These are phyloP conservation scores for Boletus pseudopeckii DNA, from an alignment of 768 basidiomycete species.

Conservation along the genomic window DNA sequence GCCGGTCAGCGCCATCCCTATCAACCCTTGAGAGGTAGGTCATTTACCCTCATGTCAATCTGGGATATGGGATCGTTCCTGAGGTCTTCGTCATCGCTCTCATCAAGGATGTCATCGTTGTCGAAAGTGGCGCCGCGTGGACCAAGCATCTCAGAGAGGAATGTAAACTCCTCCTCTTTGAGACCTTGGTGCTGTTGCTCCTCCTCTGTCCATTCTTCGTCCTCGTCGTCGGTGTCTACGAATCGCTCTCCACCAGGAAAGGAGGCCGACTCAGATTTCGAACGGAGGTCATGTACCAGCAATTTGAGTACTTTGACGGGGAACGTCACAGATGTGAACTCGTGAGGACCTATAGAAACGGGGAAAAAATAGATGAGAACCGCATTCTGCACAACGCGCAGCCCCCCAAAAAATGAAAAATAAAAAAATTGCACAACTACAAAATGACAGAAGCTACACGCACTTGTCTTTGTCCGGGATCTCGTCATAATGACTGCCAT, in stretches of 20 bases:
- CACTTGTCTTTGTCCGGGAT: constrained; percentile 83
- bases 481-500: constrained; percentile 91
- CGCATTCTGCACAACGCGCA: background rate
- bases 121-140: constrained; percentile 70
- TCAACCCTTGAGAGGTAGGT: constrained; percentile 14
- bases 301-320: constrained; percentile 91
- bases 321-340: constrained; percentile 85
- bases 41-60: constrained; percentile 70
- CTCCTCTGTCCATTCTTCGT: constrained; percentile 94
- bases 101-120: constrained; percentile 72
- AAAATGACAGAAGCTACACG: constrained; percentile 28
- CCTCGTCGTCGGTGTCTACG: constrained; percentile 77
- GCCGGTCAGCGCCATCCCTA: background rate
- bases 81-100: constrained; percentile 83
- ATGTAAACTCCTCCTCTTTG: constrained; percentile 76
- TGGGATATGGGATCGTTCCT: constrained; percentile 81
- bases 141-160: constrained; percentile 80
- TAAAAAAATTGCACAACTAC: background rate
- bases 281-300: constrained; percentile 78
- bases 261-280: constrained; percentile 69
- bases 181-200: constrained; percentile 57
- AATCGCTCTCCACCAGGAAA: constrained; percentile 58
- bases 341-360: constrained; percentile 63
- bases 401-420: background rate
- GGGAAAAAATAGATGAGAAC: constrained; percentile 21